A percentile compares a stretch with the other conserved stretches of the same genome.
Evolutionary conservation across 176 grass and related monocot species (phyloP).

Genomic region (Urochloa ruziziensis): DNA sequence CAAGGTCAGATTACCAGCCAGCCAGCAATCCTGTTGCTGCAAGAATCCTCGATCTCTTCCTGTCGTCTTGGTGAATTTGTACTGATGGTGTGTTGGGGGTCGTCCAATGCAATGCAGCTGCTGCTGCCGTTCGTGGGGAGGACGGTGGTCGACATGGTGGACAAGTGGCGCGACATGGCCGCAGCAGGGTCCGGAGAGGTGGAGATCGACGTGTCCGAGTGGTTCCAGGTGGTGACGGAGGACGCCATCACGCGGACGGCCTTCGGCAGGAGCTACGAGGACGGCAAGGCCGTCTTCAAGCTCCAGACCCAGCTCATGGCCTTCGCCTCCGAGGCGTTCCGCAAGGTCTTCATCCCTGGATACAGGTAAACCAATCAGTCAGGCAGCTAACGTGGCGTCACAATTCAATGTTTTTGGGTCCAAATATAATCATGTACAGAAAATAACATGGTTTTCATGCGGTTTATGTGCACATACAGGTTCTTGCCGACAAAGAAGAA

Average conservation of each 20-base stretch:
- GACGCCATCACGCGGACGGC: conserved; percentile 93
- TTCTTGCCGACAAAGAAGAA: conserved; percentile 99
- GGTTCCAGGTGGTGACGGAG: conserved; percentile 96
- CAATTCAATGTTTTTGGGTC: neutral
- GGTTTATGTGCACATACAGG: conserved; percentile 33
- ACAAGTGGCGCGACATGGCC: conserved; percentile 63
- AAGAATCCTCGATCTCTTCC: neutral
- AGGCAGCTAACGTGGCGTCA: neutral
- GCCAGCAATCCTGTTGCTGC: neutral
- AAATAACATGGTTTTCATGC: neutral
- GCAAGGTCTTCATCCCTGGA: conserved; percentile 96
- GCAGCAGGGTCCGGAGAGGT: conserved; percentile 54
- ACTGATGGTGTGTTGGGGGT: neutral
- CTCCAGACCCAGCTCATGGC: conserved; percentile 90
- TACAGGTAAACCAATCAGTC: conserved; percentile 56
- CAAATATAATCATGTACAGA: neutral
- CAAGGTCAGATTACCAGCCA: conserved; percentile 45
- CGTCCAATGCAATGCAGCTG: conserved; percentile 29
- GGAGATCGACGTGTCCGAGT: conserved; percentile 94
- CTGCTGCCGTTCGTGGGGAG: conserved; percentile 75
- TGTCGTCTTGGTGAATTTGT: neutral
- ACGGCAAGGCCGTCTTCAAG: conserved; percentile 81
- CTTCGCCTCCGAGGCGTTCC: conserved; percentile 87
- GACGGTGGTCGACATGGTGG: conserved; percentile 79
- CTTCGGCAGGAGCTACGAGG: conserved; percentile 90